These are phyloP conservation scores for Leishmania gerbilli DNA, from an alignment of 208 protist species.

Conservation along the genomic window DNA sequence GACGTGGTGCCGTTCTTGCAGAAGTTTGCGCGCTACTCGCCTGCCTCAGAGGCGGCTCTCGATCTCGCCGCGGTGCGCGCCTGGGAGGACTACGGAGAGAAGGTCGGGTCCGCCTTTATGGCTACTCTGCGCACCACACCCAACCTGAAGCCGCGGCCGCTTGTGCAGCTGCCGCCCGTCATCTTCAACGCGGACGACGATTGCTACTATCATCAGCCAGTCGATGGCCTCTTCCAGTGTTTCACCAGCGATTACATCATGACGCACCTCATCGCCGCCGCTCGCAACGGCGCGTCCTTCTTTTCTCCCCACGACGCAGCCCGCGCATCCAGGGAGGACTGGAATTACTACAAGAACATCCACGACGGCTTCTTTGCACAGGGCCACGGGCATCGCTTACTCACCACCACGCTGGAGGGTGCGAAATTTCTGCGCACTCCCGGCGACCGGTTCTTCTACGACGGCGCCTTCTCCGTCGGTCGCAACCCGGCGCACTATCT, in stretches of 20 bases:
- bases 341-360: not conserved
- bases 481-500: constrained; percentile 23
- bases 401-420: not conserved
- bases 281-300: constrained; percentile 3
- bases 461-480: not conserved
- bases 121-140: not conserved
- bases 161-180: constrained; percentile 31
- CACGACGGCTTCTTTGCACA: constrained; percentile 6
- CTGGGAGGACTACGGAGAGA: constrained; percentile 46
- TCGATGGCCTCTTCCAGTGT: constrained; percentile 8
- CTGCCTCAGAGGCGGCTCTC: constrained; percentile 22
- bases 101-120: constrained; percentile 24
- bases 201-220: constrained; percentile 19
- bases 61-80: constrained; percentile 40
- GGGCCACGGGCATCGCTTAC: not conserved
- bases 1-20: constrained; percentile 34
- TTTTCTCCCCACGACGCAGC: not conserved
- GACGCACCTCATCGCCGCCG: constrained; percentile 5
- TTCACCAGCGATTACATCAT: constrained; percentile 14
- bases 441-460: constrained; percentile 11
- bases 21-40: constrained; percentile 32
- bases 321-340: not conserved
- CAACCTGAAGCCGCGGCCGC: not conserved
- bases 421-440: not conserved
- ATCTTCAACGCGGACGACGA: constrained; percentile 37